A percentile compares a stretch with the other conserved stretches of the same genome.
phyloP scores from a whole-genome alignment of 176 grass and related monocot species.

The Metroxylon sagu region DNA sequence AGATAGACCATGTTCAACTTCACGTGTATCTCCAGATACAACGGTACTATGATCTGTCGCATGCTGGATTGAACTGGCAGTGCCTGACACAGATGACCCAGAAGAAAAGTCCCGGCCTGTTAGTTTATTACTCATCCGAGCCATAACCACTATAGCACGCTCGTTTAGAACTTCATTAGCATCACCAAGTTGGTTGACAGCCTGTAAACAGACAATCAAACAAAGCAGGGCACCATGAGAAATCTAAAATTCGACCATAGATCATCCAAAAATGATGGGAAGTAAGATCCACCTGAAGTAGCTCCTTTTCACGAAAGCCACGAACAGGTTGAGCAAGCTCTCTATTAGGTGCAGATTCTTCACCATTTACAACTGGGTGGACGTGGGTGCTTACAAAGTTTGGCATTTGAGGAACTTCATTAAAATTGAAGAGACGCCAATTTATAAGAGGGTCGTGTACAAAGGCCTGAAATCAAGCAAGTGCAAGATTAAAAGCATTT shows the following conservation, averaged over 20 bases:
- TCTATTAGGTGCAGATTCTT: conserved; percentile 49
- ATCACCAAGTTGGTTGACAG: conserved; percentile 92
- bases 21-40: conserved; percentile 52
- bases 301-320: conserved; percentile 73
- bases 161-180: conserved; percentile 97
- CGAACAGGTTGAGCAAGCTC: conserved; percentile 72
- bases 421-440: conserved; percentile 98
- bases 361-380: conserved; percentile 65
- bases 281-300: conserved; percentile 61
- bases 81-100: conserved; percentile 36
- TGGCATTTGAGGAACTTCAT: conserved; percentile 94
- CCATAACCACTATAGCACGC: conserved; percentile 91
- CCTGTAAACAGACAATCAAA: conserved; percentile 30
- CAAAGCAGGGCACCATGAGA: too few species aligned
- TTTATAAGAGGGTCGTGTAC: conserved; percentile 97
- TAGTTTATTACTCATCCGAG: conserved; percentile 92
- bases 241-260: too few species aligned
- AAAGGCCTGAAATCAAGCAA: conserved; percentile 65
- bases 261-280: neutral
- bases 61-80: conserved; percentile 31
- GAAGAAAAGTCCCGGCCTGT: conserved; percentile 89
- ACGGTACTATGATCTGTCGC: conserved; percentile 24
- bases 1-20: conserved; percentile 54
- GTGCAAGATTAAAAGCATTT: neutral
- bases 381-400: conserved; percentile 57